phyloP scores from a whole-genome alignment of 2,329 filamentous ascomycete species.

The Cercospora zeae-maydis region DNA sequence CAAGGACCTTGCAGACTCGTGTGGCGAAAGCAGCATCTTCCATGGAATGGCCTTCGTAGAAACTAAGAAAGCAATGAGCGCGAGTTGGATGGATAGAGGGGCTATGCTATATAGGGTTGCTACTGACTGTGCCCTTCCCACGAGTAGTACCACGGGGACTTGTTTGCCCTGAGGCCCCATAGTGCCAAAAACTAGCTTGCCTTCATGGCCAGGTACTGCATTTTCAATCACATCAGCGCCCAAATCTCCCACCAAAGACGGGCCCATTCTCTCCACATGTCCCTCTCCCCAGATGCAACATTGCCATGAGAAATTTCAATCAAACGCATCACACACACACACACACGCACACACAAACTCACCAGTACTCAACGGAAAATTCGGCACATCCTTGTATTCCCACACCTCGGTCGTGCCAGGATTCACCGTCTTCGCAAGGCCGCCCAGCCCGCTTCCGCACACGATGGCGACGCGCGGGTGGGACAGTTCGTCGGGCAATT shows the following conservation, averaged over 20 bases:
- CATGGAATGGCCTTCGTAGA: constrained; percentile 65
- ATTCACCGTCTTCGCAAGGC: constrained; percentile 56
- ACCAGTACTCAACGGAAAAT: constrained; percentile 61
- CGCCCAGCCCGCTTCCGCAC: constrained; percentile 62
- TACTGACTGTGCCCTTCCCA: constrained; percentile 62
- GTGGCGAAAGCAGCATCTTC: constrained; percentile 61
- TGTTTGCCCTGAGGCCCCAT: constrained; percentile 47
- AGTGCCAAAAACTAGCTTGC: constrained; percentile 62
- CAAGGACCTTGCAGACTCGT: constrained; percentile 60
- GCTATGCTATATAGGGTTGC: constrained; percentile 21
- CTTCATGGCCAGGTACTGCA: constrained; percentile 57
- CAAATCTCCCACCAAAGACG: neutral
- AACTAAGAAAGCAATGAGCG: constrained; percentile 44
- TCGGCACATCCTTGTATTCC: constrained; percentile 57
- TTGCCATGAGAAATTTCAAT: neutral
- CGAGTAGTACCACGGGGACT: constrained; percentile 59
- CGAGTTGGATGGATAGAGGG: neutral
- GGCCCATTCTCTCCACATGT: neutral
- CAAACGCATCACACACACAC: neutral
- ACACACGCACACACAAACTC: constrained; percentile 20
- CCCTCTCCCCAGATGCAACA: neutral
- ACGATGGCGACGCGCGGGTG: constrained; percentile 59
- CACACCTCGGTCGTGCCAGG: constrained; percentile 49
- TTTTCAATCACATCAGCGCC: neutral
- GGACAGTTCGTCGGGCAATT: constrained; percentile 50